These are phyloP conservation scores for Cordyceps pruinosa DNA, from an alignment of 2,329 filamentous ascomycete genomes.

Conservation along the genomic window DNA sequence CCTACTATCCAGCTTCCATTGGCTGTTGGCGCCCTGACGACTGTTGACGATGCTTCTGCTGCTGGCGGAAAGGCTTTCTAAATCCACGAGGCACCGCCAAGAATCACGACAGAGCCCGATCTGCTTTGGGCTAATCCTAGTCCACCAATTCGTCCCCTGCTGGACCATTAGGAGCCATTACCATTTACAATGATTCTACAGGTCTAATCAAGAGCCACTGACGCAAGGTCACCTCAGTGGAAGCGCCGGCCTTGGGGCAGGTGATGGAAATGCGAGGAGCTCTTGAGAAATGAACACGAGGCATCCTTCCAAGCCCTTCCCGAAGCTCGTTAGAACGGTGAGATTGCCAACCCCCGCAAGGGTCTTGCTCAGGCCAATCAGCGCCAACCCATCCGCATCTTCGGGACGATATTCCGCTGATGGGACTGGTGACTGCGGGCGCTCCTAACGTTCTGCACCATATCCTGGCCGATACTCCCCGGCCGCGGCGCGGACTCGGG, in stretches of 20 bases:
- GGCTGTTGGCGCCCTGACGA: too few species aligned
- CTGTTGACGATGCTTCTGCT: too few species aligned
- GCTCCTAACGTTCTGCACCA: neutral
- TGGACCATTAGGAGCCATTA: too few species aligned
- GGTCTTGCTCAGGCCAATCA: conserved; percentile 7
- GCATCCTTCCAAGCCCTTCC: neutral
- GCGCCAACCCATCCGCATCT: neutral
- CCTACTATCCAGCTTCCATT: too few species aligned
- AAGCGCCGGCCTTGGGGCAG: neutral
- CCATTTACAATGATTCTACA: neutral
- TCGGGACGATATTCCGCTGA: conserved; percentile 9
- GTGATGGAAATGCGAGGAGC: neutral
- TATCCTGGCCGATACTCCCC: conserved; percentile 3
- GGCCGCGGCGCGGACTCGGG: too few species aligned
- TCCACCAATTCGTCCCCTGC: too few species aligned
- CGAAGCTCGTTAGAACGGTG: neutral
- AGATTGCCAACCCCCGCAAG: neutral
- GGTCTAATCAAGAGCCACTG: neutral
- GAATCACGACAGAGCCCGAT: too few species aligned
- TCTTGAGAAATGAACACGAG: neutral
- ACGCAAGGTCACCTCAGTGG: neutral
- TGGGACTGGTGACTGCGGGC: too few species aligned
- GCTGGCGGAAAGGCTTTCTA: too few species aligned
- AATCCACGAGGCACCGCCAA: too few species aligned
- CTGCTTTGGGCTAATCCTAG: too few species aligned